A percentile compares a stretch with the other conserved stretches of the same genome.
phyloP scores from a whole-genome alignment of 2,329 filamentous ascomycete species.

The Botryotinia narcissicola region DNA sequence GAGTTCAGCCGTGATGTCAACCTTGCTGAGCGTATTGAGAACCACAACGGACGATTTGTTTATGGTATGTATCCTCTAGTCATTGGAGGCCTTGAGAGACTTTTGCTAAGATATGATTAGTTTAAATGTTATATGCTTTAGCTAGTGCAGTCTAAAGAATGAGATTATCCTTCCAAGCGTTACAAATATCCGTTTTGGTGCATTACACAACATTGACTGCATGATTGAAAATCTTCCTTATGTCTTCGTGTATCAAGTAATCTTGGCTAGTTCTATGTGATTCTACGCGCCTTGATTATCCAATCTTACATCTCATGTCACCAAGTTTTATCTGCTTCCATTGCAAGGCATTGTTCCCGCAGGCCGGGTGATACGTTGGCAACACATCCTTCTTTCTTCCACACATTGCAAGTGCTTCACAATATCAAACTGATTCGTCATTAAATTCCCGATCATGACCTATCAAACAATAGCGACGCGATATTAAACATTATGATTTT shows the following conservation, averaged over 20 bases:
- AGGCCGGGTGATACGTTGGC: not conserved
- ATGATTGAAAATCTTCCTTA: not conserved
- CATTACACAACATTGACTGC: not conserved
- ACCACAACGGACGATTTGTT: conserved; percentile 42
- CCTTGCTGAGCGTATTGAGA: conserved; percentile 44
- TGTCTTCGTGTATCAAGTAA: not conserved
- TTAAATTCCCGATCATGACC: not conserved
- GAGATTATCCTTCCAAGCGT: conserved; percentile 13
- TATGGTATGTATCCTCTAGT: conserved; percentile 37
- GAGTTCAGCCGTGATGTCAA: conserved; percentile 42
- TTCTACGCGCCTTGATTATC: no score
- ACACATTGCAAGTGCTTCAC: not conserved
- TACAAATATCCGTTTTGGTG: not conserved
- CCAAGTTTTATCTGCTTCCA: not conserved
- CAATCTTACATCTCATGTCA: no score
- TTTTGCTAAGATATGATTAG: not conserved
- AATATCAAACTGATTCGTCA: not conserved
- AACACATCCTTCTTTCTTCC: not conserved
- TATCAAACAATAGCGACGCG: not conserved
- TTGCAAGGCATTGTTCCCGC: no score
- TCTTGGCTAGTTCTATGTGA: not conserved
- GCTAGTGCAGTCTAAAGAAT: conserved; percentile 18
- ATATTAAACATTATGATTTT: not conserved
- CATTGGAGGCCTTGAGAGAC: not conserved
- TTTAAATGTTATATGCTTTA: conserved; percentile 17